Percentiles rank a stretch among this genome's conserved stretches.
These are phyloP conservation scores for Ophiostoma australiae DNA, from an alignment of 2,329 filamentous ascomycete species.

Conservation along the genomic window DNA sequence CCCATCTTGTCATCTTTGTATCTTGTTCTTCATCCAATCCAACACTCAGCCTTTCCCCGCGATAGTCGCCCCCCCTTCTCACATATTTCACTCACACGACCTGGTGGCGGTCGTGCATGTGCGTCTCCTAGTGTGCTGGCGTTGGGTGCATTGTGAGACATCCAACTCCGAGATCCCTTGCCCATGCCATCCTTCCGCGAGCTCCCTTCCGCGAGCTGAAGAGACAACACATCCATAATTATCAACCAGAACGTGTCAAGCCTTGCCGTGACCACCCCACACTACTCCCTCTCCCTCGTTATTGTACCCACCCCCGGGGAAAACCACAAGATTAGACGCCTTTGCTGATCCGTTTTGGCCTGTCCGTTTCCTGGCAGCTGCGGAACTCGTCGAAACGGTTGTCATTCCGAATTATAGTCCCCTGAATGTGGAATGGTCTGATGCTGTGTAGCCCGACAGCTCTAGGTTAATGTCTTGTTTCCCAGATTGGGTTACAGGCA, in stretches of 20 bases:
- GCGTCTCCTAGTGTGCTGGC: neutral
- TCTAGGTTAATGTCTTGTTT: neutral
- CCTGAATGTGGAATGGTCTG: neutral
- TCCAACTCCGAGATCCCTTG: neutral
- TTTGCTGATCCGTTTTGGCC: neutral
- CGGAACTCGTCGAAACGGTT: neutral
- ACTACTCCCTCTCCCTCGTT: neutral
- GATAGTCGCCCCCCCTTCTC: neutral
- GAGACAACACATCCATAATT: neutral
- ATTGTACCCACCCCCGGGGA: neutral
- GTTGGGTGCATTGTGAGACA: neutral
- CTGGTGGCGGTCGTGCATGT: neutral
- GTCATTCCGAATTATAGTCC: neutral
- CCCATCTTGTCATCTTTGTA: neutral
- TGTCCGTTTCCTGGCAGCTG: neutral
- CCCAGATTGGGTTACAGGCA: neutral
- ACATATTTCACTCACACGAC: neutral
- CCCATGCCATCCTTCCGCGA: neutral
- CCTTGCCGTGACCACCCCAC: neutral
- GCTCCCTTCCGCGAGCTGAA: neutral
- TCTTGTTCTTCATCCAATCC: too few species aligned
- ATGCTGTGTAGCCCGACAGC: neutral
- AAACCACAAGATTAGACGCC: neutral
- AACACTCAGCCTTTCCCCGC: neutral
- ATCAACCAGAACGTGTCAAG: neutral